Evolutionary conservation across 257 asterid genomes (phyloP), one percentile per base, ranked within the genome.

Genomic region (Ehretia macrophylla): DNA sequence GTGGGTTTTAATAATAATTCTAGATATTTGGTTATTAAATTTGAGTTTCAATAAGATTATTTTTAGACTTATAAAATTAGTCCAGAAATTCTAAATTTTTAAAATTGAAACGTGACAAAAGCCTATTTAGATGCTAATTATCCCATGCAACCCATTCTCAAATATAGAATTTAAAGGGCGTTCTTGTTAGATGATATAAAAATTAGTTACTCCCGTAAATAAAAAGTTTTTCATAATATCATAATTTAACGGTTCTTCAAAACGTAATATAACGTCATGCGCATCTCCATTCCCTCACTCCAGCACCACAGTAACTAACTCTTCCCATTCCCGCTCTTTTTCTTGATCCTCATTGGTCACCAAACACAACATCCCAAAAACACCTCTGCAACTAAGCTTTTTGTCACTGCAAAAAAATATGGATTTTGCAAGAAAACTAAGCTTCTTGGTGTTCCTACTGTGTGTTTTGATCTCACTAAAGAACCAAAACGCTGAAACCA

Each of bases 381-480:
- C 3, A 4, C 4, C 47, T 42, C 47, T 42, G 47, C 47, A 42
- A 42, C 47, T 38, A 38, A 38, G 44, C 44, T 38, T 38, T 38
- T 38, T 11, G 6, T 38, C 6, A 38, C 44, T 6, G 44, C 11
- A 5, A 38, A 42, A 42, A 42, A 10, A 17, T 39, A 83, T 84
- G 95, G 84, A 77, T 73, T 70, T 81, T 50, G 27, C 72, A 0
- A 69, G 81, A 58, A 81, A 72, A 38, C 40, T 79, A 17, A 77
- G 85, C 59, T 62, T 79, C 58, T 49, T 86, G 1, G 83, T 81
- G 64, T 63, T 83, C 55, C 27, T 79, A 0, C 55, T 83, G 9
- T 83, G 89, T 52, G 72, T 86, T 20, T 58, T 83, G 51, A 71
- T 83, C 65, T 71, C 84, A 8, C 48, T 83, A 44, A 75, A 50